These are phyloP conservation scores for Allodekkera sacchari DNA, from an alignment of 805 yeast genomes.

Conservation along the genomic window DNA sequence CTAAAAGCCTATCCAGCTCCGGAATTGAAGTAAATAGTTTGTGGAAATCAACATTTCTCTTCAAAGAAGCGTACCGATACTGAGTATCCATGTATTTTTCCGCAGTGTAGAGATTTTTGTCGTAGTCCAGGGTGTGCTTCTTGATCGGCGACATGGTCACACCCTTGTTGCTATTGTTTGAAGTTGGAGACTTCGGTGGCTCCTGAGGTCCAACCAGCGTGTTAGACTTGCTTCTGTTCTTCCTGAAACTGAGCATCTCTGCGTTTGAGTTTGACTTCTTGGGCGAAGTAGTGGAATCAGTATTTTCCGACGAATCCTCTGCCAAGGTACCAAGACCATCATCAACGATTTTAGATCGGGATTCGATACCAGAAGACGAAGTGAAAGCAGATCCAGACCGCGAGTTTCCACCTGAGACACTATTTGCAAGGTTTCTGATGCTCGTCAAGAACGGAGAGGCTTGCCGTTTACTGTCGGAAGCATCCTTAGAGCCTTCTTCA, in stretches of 20 bases:
- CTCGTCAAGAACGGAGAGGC: conserved; percentile 13
- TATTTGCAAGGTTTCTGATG: conserved; percentile 15
- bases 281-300: too few species aligned
- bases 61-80: conserved; percentile 55
- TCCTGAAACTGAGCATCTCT: conserved; percentile 1
- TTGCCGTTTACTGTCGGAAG: background rate
- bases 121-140: conserved; percentile 15
- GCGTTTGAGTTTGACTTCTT: too few species aligned
- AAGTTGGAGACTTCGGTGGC: background rate
- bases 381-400: too few species aligned
- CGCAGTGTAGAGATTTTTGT: conserved; percentile 42
- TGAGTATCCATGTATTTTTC: conserved; percentile 51
- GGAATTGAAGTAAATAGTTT: conserved; percentile 61
- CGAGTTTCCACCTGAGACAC: conserved; percentile 5
- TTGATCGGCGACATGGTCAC: background rate
- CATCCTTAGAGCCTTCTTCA: conserved; percentile 5
- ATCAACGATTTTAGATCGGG: conserved; percentile 7
- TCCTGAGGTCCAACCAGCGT: conserved; percentile 10
- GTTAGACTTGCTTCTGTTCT: background rate
- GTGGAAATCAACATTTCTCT: conserved; percentile 72
- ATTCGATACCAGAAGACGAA: too few species aligned
- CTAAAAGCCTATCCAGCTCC: conserved; percentile 61
- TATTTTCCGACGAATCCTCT: background rate
- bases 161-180: background rate
- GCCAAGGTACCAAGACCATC: conserved; percentile 1